Evolutionary conservation across 257 asterid genomes (phyloP).

Genomic region (Nyctanthes arbortristis): DNA sequence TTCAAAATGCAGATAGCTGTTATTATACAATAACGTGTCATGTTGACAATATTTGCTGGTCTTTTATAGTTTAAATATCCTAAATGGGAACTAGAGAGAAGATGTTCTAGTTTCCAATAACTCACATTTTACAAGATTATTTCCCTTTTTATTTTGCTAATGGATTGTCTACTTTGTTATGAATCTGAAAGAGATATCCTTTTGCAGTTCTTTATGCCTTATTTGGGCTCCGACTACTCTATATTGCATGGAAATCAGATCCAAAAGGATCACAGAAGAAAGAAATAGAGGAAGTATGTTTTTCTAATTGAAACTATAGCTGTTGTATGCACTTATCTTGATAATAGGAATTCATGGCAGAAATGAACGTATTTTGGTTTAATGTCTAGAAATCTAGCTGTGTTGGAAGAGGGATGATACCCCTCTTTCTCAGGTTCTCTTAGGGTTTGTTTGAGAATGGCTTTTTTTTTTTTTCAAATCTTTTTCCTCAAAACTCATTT

Average conservation of each 20-base stretch:
- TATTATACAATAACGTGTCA: not conserved
- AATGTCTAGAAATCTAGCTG: not conserved
- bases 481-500: no score
- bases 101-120: constrained; percentile 5
- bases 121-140: not conserved
- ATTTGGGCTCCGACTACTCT: constrained; percentile 89
- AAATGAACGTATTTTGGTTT: not conserved
- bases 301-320: constrained; percentile 6
- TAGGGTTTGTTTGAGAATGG: no score
- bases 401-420: not conserved
- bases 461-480: no score
- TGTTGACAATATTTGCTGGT: not conserved
- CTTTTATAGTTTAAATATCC: not conserved
- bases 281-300: constrained; percentile 90
- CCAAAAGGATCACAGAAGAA: constrained; percentile 87
- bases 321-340: not conserved
- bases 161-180: constrained; percentile 12
- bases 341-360: not conserved
- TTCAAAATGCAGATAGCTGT: not conserved
- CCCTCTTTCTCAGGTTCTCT: not conserved
- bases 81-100: constrained; percentile 9
- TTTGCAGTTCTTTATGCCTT: constrained; percentile 86
- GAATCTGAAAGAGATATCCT: constrained; percentile 23
- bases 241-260: constrained; percentile 93
- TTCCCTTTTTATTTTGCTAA: not conserved